These are phyloP conservation scores for Penicillium sp. DNA, from an alignment of 2,329 filamentous ascomycete species.

Conservation along the genomic window DNA sequence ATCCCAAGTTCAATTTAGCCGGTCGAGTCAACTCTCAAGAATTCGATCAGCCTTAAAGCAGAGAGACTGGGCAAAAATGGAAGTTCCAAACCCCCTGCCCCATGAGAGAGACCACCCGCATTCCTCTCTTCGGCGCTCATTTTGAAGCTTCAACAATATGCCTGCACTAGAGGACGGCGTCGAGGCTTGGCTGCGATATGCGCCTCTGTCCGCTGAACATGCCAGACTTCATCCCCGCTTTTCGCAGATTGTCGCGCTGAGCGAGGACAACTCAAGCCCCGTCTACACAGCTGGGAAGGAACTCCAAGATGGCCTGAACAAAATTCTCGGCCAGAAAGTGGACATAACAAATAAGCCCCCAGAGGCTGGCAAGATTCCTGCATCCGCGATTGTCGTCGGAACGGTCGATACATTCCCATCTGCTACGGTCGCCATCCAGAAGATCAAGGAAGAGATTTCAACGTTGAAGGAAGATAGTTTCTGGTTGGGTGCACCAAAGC, in stretches of 20 bases:
- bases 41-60: no score
- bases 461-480: conserved; percentile 48
- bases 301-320: conserved; percentile 55
- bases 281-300: conserved; percentile 60
- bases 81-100: no score
- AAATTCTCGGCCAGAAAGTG: conserved; percentile 56
- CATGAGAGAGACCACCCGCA: background rate
- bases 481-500: conserved; percentile 52
- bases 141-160: background rate
- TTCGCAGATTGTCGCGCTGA: conserved; percentile 52
- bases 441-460: background rate
- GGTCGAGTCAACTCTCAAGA: no score
- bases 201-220: conserved; percentile 45
- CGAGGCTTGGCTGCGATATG: conserved; percentile 63
- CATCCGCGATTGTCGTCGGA: background rate
- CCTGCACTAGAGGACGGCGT: conserved; percentile 55
- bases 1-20: background rate
- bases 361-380: background rate
- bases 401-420: background rate
- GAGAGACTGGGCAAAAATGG: no score
- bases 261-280: conserved; percentile 54
- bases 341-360: background rate
- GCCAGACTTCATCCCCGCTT: conserved; percentile 42
- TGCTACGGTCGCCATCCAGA: background rate
- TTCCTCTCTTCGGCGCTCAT: background rate